phyloP scores from a whole-genome alignment of 2,329 filamentous ascomycete genomes.

The Ophiostoma tasmaniense region DNA sequence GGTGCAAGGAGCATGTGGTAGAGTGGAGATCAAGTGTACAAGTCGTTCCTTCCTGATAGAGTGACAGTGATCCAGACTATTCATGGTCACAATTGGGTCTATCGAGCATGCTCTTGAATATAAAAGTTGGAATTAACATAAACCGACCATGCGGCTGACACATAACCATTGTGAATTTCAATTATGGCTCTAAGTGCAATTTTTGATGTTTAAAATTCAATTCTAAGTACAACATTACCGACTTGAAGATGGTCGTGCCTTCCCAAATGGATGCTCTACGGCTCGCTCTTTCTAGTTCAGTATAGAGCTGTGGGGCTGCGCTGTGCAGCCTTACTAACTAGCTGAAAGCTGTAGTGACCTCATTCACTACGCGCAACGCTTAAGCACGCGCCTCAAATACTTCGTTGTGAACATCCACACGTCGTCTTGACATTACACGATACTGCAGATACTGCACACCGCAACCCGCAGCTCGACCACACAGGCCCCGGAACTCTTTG shows the following conservation, averaged over 20 bases:
- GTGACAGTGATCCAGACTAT: neutral
- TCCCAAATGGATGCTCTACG: neutral
- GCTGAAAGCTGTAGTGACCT: slow-evolving; percentile 3
- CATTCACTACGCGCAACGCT: neutral
- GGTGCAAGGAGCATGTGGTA: neutral
- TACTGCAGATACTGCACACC: neutral
- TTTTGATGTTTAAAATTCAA: neutral
- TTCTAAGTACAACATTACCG: no score
- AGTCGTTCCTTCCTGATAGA: neutral
- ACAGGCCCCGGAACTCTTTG: neutral
- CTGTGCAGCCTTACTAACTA: neutral
- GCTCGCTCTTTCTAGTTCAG: neutral
- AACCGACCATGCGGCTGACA: neutral
- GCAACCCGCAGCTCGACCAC: neutral
- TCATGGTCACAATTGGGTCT: neutral
- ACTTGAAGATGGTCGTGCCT: neutral
- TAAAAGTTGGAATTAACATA: neutral
- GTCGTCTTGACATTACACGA: neutral
- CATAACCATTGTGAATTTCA: neutral
- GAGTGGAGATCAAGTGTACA: neutral
- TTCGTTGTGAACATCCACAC: neutral
- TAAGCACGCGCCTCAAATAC: neutral
- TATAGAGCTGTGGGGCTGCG: neutral
- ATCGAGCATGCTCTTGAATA: neutral
- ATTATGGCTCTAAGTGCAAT: no score